Conservation (phyloP, 169 alveolate species). For the Plasmodium relictum region DNA sequence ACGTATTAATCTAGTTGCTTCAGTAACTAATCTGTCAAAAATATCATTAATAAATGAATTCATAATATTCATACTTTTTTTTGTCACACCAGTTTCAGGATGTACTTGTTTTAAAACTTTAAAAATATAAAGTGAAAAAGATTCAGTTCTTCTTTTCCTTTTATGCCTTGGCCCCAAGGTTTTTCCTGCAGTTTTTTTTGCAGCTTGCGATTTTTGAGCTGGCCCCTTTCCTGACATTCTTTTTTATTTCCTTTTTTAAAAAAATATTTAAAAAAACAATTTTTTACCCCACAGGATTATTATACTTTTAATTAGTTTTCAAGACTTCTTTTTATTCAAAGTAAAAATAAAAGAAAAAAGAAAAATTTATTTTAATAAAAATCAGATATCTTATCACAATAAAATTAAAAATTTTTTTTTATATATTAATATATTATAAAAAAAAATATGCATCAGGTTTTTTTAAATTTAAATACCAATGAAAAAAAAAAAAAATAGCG, state of each 20-base stretch:
- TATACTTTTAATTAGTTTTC: conserved; percentile 21
- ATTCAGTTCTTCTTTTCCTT: conserved; percentile 95
- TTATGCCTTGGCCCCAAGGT: conserved; percentile 92
- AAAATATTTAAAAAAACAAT: conserved; percentile 15
- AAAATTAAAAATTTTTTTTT: too few relatives aligned
- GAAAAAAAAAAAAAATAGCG: too few relatives aligned
- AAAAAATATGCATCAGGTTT: too few relatives aligned
- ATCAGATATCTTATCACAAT: too few relatives aligned
- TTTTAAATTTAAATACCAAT: too few relatives aligned
- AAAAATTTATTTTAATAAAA: conserved; percentile 16
- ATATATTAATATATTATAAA: background rate
- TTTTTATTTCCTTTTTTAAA: conserved; percentile 37
- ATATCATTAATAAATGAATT: conserved; percentile 98
- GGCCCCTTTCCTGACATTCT: conserved; percentile 93
- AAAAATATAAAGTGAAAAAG: conserved; percentile 98
- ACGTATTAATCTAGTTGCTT: conserved; percentile 97
- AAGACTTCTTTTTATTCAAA: conserved; percentile 31
- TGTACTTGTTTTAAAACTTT: conserved; percentile 99
- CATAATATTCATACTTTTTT: conserved; percentile 99
- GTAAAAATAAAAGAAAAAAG: conserved; percentile 35
- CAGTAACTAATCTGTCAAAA: conserved; percentile 97
- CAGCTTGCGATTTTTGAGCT: conserved; percentile 91
- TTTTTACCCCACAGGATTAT: conserved; percentile 37
- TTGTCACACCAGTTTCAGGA: conserved; percentile 98
- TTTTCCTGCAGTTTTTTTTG: conserved; percentile 92